phyloP scores from a whole-genome alignment of 495 filamentous ascomycete genomes.

The Pyronema omphalodes region DNA sequence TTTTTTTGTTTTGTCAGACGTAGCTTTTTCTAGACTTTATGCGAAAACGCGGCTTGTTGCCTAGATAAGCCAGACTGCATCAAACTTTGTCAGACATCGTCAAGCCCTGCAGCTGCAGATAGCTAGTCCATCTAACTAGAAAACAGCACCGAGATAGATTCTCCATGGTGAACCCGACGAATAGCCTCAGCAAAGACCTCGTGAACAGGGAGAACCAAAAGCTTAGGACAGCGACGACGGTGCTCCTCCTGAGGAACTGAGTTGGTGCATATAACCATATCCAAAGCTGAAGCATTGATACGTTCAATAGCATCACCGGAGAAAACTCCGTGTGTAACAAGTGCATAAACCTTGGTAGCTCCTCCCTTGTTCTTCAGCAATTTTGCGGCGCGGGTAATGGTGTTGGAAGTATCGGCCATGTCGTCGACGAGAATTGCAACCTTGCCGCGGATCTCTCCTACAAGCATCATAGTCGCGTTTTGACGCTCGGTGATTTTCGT shows the following conservation, averaged over 20 bases:
- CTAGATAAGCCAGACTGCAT: no score
- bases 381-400: slow-evolving; percentile 92
- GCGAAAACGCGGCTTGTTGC: no score
- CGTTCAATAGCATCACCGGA: slow-evolving; percentile 86
- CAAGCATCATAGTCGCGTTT: slow-evolving; percentile 97
- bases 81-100: no score
- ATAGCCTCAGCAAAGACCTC: slow-evolving; percentile 95
- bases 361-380: slow-evolving; percentile 75
- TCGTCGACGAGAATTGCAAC: slow-evolving; percentile 86
- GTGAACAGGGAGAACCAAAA: slow-evolving; percentile 83
- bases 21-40: no score
- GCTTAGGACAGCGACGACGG: slow-evolving; percentile 52
- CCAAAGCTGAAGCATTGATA: slow-evolving; percentile 76
- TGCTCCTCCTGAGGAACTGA: slow-evolving; percentile 80
- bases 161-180: slow-evolving; percentile 88
- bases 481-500: slow-evolving; percentile 83
- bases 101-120: no score
- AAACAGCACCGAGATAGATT: slow-evolving; percentile 94
- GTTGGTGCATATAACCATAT: slow-evolving; percentile 87
- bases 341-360: slow-evolving; percentile 66
- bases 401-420: slow-evolving; percentile 87
- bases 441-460: slow-evolving; percentile 66
- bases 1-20: no score
- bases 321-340: slow-evolving; percentile 86
- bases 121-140: not conserved